Evolutionary conservation across 1,284 basidiomycete genomes (phyloP), one percentile per base, ranked within the genome.

Genomic region (Phellopilus nigrolimitatus): DNA sequence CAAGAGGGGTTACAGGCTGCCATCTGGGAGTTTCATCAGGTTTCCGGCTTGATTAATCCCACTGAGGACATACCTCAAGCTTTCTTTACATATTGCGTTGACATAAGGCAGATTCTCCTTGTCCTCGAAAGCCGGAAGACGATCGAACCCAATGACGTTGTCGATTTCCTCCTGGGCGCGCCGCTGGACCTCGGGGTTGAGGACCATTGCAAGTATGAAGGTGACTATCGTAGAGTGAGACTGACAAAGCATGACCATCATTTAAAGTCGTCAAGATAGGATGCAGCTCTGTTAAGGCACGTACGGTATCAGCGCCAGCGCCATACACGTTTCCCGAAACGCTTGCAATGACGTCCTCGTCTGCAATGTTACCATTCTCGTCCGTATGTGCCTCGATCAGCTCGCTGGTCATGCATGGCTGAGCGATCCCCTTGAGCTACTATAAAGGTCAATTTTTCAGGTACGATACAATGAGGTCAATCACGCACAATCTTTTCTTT

Each of bases 31-130:
- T 40, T 28, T n/a, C 12, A 21, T 19, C 7, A 17, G 5, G 6
- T 7, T 10, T 21, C 21, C n/a, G n/a, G 8, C 21, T 3, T 46
- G 22, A 8, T n/a, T n/a, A n/a, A n/a, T n/a, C n/a, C n/a, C n/a
- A n/a, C n/a, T 38, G 13, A 15, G 3, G 34, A 27, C 39, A 21
- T 27, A 53, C 51, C 51, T 47, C 7, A 53, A 24, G 12, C 43
- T 34, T 34, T 59, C 58, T 30, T 54, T 57, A 43, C 45, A 42
- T n/a, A 59, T 51, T 6, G 58, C 58, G n/a, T 54, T 31, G 22
- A 59, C 37, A 34, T 56, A 62, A n/a, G 62, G 62, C 13, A 62
- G 38, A n/a, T 60, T 52, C 13, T 43, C 50, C 28, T 49, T 39
- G 36, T 63, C 62, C 10, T 53, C 54, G 12, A 57, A 49, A 1